Evolutionary conservation across 257 asterid genomes (phyloP).

Genomic region (Solanum bukasovii): DNA sequence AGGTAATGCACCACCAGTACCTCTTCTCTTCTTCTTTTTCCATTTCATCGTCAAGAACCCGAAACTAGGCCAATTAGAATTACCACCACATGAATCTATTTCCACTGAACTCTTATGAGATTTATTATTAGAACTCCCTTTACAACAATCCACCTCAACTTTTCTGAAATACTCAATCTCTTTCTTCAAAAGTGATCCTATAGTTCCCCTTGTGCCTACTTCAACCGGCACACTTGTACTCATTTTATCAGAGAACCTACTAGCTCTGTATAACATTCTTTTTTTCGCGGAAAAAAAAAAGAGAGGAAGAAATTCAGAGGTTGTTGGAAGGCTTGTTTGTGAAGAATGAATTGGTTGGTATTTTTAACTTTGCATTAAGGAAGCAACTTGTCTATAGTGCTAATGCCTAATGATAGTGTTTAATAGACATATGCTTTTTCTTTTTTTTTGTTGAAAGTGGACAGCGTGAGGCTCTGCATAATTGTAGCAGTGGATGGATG

Average conservation of each 20-base stretch:
- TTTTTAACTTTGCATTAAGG: slow-evolving; percentile 11
- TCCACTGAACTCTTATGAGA: slow-evolving; percentile 11
- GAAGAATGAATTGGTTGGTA: slow-evolving; percentile 5
- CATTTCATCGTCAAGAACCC: slow-evolving; percentile 28
- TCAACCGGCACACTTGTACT: slow-evolving; percentile 21
- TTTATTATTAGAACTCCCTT: not conserved
- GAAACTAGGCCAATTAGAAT: slow-evolving; percentile 41
- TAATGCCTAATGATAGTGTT: slow-evolving; percentile 5
- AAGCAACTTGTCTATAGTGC: slow-evolving; percentile 1
- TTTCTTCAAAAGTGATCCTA: slow-evolving; percentile 72
- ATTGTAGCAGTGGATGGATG: slow-evolving; percentile 10
- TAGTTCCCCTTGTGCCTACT: slow-evolving; percentile 74
- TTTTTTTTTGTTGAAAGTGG: slow-evolving; percentile 1
- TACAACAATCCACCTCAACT: not conserved
- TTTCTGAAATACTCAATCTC: slow-evolving; percentile 72
- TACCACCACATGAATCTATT: slow-evolving; percentile 13
- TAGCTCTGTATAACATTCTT: slow-evolving; percentile 3
- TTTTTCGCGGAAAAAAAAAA: no score
- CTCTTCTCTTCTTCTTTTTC: slow-evolving; percentile 47
- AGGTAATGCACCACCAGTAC: slow-evolving; percentile 28
- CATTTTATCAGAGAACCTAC: slow-evolving; percentile 21
- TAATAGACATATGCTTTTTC: slow-evolving; percentile 6
- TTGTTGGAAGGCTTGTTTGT: not conserved
- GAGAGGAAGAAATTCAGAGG: not conserved
- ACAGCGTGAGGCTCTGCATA: slow-evolving; percentile 15